phyloP scores from a whole-genome alignment of 768 basidiomycete species.

The Phylloporus sp. region DNA sequence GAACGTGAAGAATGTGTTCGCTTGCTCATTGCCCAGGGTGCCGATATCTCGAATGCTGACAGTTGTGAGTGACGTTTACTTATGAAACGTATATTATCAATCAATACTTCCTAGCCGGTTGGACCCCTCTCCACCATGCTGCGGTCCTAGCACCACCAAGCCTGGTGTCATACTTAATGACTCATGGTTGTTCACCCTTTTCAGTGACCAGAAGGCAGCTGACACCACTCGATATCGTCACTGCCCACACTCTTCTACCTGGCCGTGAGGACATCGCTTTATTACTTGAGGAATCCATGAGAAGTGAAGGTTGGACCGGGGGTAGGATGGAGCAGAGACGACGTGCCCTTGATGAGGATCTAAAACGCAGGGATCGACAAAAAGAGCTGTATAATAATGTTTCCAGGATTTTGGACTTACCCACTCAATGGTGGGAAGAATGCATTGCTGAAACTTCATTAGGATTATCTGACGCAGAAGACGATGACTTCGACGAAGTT shows the following conservation, averaged over 20 bases:
- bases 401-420: conserved; percentile 51
- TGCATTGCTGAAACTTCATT: conserved; percentile 43
- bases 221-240: conserved; percentile 86
- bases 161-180: conserved; percentile 87
- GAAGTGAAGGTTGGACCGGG: conserved; percentile 77
- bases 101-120: conserved; percentile 60
- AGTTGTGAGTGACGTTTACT: conserved; percentile 44
- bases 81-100: not conserved
- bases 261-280: conserved; percentile 83
- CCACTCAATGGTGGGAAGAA: conserved; percentile 65
- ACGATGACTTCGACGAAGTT: conserved; percentile 46
- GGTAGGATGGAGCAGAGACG: conserved; percentile 72
- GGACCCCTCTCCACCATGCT: conserved; percentile 94
- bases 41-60: conserved; percentile 58
- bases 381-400: conserved; percentile 57
- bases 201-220: conserved; percentile 72
- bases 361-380: conserved; percentile 50
- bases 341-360: conserved; percentile 52
- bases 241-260: conserved; percentile 74
- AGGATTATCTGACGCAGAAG: conserved; percentile 44
- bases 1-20: conserved; percentile 91
- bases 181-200: conserved; percentile 84
- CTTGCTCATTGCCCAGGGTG: conserved; percentile 73
- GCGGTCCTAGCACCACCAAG: conserved; percentile 86
- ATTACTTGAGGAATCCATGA: conserved; percentile 88